Base-by-base conservation (phyloP, 2,329 filamentous ascomycete genomes). In the Ceratocystis alfenasii region DNA sequence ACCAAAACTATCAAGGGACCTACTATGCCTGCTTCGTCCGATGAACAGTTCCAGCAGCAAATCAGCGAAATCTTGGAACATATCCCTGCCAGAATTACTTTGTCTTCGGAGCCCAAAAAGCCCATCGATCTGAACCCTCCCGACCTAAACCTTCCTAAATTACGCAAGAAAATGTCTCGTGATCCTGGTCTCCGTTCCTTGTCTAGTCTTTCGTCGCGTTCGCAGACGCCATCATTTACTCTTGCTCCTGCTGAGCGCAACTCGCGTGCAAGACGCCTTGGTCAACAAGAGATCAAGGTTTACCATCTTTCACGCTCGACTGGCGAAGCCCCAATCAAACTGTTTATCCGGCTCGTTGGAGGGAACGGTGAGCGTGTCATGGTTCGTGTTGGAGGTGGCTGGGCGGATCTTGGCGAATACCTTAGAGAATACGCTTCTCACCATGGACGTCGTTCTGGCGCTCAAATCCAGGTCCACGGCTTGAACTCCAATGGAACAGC, bases 321-420 rank as follows among this genome's bases (percentile, higher is more conserved):
- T 45, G 89, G 89, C 66, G 87, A 94, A 69, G 84, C 90, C 12
- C 94, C 94, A 0, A 92, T 96, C 73, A 97, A 96, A 76, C 83
- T 99, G 4, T 95, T 95, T 72, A 92, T 99, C 64, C 88, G 94
- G 17, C 86, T 91, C 1, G 92, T 99, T 1, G 94, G 94, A 62
- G 91, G 96, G 74, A 82, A 85, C 66, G 90, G 89, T 17, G 91
- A 97, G 75, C 86, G 94, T 63, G 91, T 97, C 68, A 97, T 99
- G 94, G 94, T 99, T 6, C 88, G 94, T 45, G 93, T 99, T 12
- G 94, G 94, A 12, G 94, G 94, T 67, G 94, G 94, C n/a, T 99
- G 94, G 94, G 91, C 92, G 15, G 94, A 99, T 74, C 79, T 99
- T 22, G 93, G 89, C 46, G 94, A 97, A 74, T 99, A 96, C 72